Evolutionary conservation across 129 eudicot genomes (phyloP), one percentile per base, ranked within the genome.

Genomic region (Flaveria brownii): DNA sequence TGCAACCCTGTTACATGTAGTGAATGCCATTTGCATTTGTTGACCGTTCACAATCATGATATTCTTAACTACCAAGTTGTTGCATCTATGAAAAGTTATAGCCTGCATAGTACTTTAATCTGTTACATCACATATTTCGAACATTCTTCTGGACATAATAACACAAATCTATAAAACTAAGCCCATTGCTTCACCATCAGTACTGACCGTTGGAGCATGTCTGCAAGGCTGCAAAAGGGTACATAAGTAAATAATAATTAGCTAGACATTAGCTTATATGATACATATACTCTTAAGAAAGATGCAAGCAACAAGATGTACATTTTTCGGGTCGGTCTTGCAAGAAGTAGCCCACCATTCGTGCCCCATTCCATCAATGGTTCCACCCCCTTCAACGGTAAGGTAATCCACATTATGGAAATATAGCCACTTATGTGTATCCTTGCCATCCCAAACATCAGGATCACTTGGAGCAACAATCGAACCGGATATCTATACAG

Each of bases 171-270:
- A 73, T 75, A 41, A 71, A 72, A 69, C 81, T 73, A 80, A 54
- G 63, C 51, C 68, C 66, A 36, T 51, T 49, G 68, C 70, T 45
- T 77, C 45, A 75, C 28, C 22, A 70, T 71, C 54, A 61, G 39
- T 67, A 83, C 97, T 91, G 18, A 94, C 99, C 89, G 93, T 94
- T 66, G 99, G 99, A 74, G 99, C 97, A 59, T 87, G 97, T n/a
- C 82, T 90, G 77, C 99, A 94, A 66, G 99, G 99, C 97, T 94
- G 97, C 68, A 78, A 81, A 82, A 83, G 16, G 28, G 18, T 49
- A 6, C 61, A 79, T 1, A 61, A 46, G 1, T 7, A 70, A n/a
- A 5, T 7, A 49, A 26, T 11, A 71, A 23, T 36, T 77, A 67
- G 54, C 43, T 36, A 1, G 28, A 70, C 16, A 30, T 28, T 26